These are phyloP conservation scores for Polygonum aviculare DNA, from an alignment of 148 eudicot species.

Conservation along the genomic window DNA sequence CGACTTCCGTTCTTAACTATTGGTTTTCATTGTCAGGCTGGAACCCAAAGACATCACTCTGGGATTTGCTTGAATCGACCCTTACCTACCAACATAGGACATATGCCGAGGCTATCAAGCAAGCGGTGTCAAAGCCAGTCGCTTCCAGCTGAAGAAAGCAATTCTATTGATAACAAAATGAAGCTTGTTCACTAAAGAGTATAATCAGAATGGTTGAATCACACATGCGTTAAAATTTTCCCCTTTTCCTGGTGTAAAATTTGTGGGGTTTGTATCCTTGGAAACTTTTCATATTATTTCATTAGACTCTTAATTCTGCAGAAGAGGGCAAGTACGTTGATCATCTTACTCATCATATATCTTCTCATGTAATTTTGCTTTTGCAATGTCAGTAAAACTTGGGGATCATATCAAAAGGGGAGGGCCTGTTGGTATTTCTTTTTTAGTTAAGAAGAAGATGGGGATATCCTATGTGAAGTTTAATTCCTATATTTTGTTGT, in stretches of 20 bases:
- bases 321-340: not conserved
- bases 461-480: not conserved
- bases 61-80: slow-evolving; percentile 98
- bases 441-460: not conserved
- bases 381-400: not conserved
- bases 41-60: slow-evolving; percentile 96
- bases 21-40: slow-evolving; percentile 36
- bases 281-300: not conserved
- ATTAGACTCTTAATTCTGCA: not conserved
- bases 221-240: not conserved
- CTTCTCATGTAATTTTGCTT: not conserved
- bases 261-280: slow-evolving; percentile 1
- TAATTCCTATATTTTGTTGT: not conserved
- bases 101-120: slow-evolving; percentile 87
- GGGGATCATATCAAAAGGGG: not conserved
- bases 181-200: not conserved
- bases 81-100: slow-evolving; percentile 98
- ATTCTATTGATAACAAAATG: not conserved
- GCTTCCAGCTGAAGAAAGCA: slow-evolving; percentile 41
- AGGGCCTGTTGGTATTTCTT: not conserved
- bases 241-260: slow-evolving; percentile 4
- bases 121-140: slow-evolving; percentile 57
- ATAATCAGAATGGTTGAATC: not conserved
- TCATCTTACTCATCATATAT: not conserved
- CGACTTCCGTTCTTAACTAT: not conserved